These are phyloP conservation scores for Daldinia bambusicola DNA, from an alignment of 495 filamentous ascomycete genomes.

Conservation along the genomic window DNA sequence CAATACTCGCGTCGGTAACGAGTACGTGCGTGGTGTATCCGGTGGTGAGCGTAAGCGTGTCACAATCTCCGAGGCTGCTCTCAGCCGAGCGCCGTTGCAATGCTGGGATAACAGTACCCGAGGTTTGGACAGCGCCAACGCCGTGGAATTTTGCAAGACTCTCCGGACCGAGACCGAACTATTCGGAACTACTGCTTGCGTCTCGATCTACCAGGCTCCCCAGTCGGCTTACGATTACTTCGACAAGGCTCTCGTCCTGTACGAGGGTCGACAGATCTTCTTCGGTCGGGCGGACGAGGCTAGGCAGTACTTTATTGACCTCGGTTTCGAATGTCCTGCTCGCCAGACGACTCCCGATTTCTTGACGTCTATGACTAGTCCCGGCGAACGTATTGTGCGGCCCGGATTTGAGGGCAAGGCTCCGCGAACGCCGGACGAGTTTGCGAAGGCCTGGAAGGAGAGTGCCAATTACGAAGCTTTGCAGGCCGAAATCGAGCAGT, in stretches of 20 bases:
- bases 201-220: conserved; percentile 88
- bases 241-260: conserved; percentile 80
- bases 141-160: conserved; percentile 80
- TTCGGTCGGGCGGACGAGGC: conserved; percentile 73
- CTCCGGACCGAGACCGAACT: conserved; percentile 73
- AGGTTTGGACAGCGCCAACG: conserved; percentile 82
- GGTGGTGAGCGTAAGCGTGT: conserved; percentile 88
- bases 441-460: conserved; percentile 76
- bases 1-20: conserved; percentile 82
- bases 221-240: conserved; percentile 82
- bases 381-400: conserved; percentile 71
- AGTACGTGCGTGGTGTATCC: conserved; percentile 79
- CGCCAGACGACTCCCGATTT: conserved; percentile 84
- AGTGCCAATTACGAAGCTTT: conserved; percentile 74
- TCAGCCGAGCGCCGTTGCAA: conserved; percentile 73
- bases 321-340: conserved; percentile 79
- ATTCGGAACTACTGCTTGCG: conserved; percentile 70
- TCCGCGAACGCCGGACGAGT: conserved; percentile 81
- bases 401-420: conserved; percentile 71
- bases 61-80: conserved; percentile 77
- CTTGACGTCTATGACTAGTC: conserved; percentile 80
- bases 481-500: conserved; percentile 75
- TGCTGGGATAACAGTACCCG: conserved; percentile 90
- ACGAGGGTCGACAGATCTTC: conserved; percentile 86
- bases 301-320: conserved; percentile 74